Percentiles rank a stretch among this genome's conserved stretches.
These are phyloP conservation scores for Aspergillus chevalieri DNA, from an alignment of 2,329 filamentous ascomycete species.

Conservation along the genomic window DNA sequence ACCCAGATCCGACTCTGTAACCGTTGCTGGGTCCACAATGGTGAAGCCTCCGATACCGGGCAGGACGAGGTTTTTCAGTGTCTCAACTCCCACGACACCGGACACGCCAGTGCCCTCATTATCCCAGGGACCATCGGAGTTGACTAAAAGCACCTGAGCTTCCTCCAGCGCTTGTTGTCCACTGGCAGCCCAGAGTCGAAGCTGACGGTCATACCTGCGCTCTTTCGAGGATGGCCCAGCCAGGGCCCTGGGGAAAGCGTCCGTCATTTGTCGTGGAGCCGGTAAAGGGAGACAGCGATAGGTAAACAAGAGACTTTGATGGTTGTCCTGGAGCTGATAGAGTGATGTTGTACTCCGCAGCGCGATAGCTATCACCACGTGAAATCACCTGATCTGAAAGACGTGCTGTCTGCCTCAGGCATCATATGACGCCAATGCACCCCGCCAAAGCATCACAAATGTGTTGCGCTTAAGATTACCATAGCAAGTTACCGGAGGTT, in stretches of 20 bases:
- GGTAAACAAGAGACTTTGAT: neutral
- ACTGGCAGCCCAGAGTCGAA: slow-evolving; percentile 88
- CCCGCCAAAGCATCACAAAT: neutral
- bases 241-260: slow-evolving; percentile 29
- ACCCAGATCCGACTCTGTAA: slow-evolving; percentile 78
- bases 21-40: slow-evolving; percentile 72
- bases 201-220: slow-evolving; percentile 87
- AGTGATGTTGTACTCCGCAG: neutral
- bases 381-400: neutral
- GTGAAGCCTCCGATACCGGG: slow-evolving; percentile 89
- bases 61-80: slow-evolving; percentile 93
- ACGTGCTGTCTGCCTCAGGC: neutral
- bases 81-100: slow-evolving; percentile 84
- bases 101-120: slow-evolving; percentile 46
- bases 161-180: slow-evolving; percentile 87
- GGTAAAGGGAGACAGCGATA: neutral
- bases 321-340: neutral
- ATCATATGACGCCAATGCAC: neutral
- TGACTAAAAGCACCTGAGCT: slow-evolving; percentile 84
- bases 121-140: slow-evolving; percentile 50
- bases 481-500: too few species aligned
- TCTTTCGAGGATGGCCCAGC: slow-evolving; percentile 55
- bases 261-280: slow-evolving; percentile 24
- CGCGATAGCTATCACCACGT: neutral
- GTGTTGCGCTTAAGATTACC: too few species aligned